Percentiles rank a stretch among this genome's conserved stretches.
These are phyloP conservation scores for Penicillium ochrochloron DNA, from an alignment of 495 filamentous ascomycete species.

Conservation along the genomic window DNA sequence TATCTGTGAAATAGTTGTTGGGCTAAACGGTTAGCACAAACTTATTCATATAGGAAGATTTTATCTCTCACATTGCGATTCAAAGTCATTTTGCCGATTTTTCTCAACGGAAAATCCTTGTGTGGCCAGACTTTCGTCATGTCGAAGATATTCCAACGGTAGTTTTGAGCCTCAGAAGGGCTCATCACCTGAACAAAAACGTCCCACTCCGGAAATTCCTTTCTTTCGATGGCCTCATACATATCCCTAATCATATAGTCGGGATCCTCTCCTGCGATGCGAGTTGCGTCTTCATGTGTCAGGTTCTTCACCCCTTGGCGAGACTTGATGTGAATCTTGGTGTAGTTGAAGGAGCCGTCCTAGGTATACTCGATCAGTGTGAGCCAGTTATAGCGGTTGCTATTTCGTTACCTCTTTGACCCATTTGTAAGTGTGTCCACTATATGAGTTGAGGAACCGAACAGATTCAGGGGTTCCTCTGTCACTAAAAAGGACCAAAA, in stretches of 20 bases:
- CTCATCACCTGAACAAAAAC: conserved; percentile 56
- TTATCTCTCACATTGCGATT: conserved; percentile 36
- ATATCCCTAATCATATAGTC: conserved; percentile 45
- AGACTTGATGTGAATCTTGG: conserved; percentile 68
- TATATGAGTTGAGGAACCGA: conserved; percentile 67
- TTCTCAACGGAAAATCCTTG: conserved; percentile 40
- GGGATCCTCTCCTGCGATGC: conserved; percentile 54
- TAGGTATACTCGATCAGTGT: conserved; percentile 18
- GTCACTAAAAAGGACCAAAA: conserved; percentile 69
- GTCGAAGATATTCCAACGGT: conserved; percentile 48
- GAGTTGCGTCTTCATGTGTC: conserved; percentile 57
- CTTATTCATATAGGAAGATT: neutral
- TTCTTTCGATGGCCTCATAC: conserved; percentile 39
- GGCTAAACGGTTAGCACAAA: conserved; percentile 32
- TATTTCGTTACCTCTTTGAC: conserved; percentile 52
- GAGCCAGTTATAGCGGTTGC: neutral
- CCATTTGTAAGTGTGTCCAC: conserved; percentile 70
- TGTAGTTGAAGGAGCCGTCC: conserved; percentile 64
- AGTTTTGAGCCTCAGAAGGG: conserved; percentile 37
- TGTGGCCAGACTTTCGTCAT: conserved; percentile 47
- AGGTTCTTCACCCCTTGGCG: conserved; percentile 64
- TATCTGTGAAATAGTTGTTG: conserved; percentile 53
- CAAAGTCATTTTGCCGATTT: conserved; percentile 43
- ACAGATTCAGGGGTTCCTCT: conserved; percentile 65
- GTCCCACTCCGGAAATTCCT: conserved; percentile 49